A percentile compares a stretch with the other conserved stretches of the same genome.
These are phyloP conservation scores for Naganishia antarctica DNA, from an alignment of 768 basidiomycete genomes.

Conservation along the genomic window DNA sequence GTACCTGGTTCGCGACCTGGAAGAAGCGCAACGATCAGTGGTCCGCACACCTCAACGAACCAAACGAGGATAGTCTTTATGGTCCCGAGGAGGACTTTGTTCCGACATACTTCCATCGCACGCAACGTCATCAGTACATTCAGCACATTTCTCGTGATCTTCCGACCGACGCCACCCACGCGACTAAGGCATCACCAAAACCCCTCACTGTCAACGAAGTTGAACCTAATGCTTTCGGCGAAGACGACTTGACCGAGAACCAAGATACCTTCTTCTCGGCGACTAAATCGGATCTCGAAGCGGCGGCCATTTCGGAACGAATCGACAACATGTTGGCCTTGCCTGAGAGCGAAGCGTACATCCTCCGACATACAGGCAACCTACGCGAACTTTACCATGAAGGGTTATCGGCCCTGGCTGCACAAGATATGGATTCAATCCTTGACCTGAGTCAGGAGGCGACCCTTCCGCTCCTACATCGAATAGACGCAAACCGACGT, in stretches of 20 bases:
- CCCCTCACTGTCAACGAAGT: no score
- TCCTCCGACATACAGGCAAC: background rate
- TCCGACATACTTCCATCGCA: conserved; percentile 5
- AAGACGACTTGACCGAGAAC: background rate
- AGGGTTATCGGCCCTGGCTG: background rate
- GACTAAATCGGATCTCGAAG: background rate
- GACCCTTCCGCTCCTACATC: background rate
- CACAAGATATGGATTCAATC: background rate
- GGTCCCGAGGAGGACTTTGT: conserved; percentile 10
- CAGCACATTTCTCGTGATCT: background rate
- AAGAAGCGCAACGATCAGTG: background rate
- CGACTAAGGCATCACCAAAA: no score
- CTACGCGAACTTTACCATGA: background rate
- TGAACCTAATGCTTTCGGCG: background rate
- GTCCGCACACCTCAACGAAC: background rate
- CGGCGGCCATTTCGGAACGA: background rate
- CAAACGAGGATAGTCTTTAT: background rate
- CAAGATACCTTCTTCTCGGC: conserved; percentile 8
- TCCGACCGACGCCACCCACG: background rate
- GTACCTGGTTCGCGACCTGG: background rate
- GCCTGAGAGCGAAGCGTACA: background rate
- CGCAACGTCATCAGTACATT: conserved; percentile 2
- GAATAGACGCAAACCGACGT: background rate
- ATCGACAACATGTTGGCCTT: background rate
- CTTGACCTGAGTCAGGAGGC: background rate